These are phyloP conservation scores for Cutaneotrichosporon sp. DNA, from an alignment of 1,284 basidiomycete genomes.

Conservation along the genomic window DNA sequence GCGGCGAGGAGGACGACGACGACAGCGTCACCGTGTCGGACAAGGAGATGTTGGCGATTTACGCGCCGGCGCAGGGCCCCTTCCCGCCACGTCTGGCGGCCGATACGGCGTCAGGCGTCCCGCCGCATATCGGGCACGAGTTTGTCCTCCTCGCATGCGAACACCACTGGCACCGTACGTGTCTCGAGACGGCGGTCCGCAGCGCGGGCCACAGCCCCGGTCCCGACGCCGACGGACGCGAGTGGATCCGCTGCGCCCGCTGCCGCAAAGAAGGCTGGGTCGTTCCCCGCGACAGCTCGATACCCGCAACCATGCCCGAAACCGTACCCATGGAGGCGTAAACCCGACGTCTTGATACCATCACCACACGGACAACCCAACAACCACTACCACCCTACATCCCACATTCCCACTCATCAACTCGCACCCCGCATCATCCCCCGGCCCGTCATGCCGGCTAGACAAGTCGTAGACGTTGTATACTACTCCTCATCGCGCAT, in stretches of 20 bases:
- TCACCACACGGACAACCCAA: no score
- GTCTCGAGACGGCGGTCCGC: conserved; percentile 31
- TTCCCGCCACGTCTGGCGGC: not conserved
- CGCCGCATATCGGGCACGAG: not conserved
- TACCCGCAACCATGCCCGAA: no score
- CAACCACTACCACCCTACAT: no score
- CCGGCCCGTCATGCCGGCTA: no score
- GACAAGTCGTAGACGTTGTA: no score
- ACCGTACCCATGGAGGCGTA: no score
- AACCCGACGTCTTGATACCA: no score
- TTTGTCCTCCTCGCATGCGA: conserved; percentile 30
- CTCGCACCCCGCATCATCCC: no score
- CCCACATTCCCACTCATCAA: no score
- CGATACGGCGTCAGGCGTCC: not conserved
- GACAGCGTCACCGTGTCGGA: not conserved
- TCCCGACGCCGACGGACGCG: conserved; percentile 18
- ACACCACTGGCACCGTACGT: conserved; percentile 38
- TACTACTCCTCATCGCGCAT: no score
- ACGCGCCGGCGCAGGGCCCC: conserved; percentile 23
- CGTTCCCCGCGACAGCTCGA: conserved; percentile 9
- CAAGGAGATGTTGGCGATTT: conserved; percentile 35
- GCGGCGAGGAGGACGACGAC: not conserved
- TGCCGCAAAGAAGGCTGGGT: conserved; percentile 43
- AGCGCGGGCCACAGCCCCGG: conserved; percentile 19
- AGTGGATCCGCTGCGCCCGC: conserved; percentile 36